phyloP scores from a whole-genome alignment of 306 rosid species.

The Adenanthera pavonina region DNA sequence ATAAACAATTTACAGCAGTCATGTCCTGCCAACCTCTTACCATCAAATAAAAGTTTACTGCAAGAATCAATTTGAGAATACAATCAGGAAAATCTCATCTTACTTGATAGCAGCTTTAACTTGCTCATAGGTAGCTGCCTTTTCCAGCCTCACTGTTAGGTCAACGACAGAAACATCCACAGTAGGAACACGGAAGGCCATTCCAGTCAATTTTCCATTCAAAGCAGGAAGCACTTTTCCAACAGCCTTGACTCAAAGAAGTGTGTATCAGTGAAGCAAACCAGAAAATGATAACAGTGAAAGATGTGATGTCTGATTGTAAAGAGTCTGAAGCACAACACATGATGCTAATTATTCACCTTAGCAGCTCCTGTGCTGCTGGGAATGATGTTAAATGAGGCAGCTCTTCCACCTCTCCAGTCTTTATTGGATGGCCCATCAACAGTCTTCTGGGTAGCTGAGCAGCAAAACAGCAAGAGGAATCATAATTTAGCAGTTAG shows the following conservation, averaged over 20 bases:
- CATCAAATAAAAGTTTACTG: not conserved
- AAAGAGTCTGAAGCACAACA: not conserved
- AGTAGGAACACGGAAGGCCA: constrained; percentile 83
- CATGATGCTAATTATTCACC: constrained; percentile 46
- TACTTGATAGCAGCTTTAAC: constrained; percentile 77
- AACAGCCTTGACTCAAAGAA: constrained; percentile 54
- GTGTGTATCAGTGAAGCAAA: not conserved
- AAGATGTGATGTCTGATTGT: not conserved
- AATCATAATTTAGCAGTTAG: not conserved
- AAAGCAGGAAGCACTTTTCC: constrained; percentile 75
- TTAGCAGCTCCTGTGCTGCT: constrained; percentile 97
- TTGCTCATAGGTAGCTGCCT: constrained; percentile 58
- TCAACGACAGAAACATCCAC: constrained; percentile 86
- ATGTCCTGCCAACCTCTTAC: not conserved
- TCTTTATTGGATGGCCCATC: constrained; percentile 90
- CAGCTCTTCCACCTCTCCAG: constrained; percentile 98
- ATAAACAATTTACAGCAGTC: not conserved
- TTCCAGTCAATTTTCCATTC: constrained; percentile 85
- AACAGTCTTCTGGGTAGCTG: constrained; percentile 93
- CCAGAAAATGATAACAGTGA: not conserved
- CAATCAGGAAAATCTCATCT: not conserved
- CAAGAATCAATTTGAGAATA: not conserved
- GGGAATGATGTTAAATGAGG: constrained; percentile 92
- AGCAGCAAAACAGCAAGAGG: not conserved
- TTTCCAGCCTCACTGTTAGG: constrained; percentile 73